Evolutionary conservation across 495 filamentous ascomycete species (phyloP).

Genomic region (Lasiosphaeria hispida): DNA sequence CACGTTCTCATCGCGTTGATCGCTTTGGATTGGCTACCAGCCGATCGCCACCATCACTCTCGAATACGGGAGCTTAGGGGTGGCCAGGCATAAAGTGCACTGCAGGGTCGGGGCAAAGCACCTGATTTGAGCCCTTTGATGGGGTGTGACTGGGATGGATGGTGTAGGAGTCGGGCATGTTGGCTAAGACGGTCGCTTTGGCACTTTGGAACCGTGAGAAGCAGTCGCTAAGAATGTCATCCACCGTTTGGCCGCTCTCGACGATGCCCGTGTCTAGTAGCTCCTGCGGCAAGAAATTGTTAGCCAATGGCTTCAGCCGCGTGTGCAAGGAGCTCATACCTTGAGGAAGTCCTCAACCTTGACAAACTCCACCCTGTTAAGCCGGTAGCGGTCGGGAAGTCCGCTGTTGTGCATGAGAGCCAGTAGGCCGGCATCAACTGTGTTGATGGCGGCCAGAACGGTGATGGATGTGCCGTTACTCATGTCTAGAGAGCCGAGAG

Average conservation of each 20-base stretch:
- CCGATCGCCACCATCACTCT: background rate
- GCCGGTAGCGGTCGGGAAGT: conserved; percentile 46
- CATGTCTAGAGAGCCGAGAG: conserved; percentile 36
- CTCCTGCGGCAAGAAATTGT: conserved; percentile 20
- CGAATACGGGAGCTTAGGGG: background rate
- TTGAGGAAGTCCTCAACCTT: conserved; percentile 47
- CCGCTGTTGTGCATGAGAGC: conserved; percentile 53
- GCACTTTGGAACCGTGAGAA: conserved; percentile 39
- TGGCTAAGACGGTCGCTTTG: conserved; percentile 42
- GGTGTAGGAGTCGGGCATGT: conserved; percentile 42
- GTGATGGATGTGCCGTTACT: conserved; percentile 39
- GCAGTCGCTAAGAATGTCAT: conserved; percentile 40
- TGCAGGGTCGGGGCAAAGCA: conserved; percentile 20
- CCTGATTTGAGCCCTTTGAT: conserved; percentile 5
- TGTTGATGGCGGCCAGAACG: conserved; percentile 48
- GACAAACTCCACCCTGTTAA: conserved; percentile 43
- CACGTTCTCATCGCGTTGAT: background rate
- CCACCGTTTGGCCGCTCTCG: conserved; percentile 34
- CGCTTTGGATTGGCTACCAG: background rate
- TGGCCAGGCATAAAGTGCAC: conserved; percentile 9
- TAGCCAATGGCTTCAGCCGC: background rate
- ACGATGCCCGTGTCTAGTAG: conserved; percentile 46
- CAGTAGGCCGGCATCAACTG: conserved; percentile 46
- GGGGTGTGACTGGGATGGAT: background rate
- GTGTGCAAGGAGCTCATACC: conserved; percentile 10